Evolutionary conservation across 495 filamentous ascomycete genomes (phyloP).

Genomic region (Neurospora discreta): DNA sequence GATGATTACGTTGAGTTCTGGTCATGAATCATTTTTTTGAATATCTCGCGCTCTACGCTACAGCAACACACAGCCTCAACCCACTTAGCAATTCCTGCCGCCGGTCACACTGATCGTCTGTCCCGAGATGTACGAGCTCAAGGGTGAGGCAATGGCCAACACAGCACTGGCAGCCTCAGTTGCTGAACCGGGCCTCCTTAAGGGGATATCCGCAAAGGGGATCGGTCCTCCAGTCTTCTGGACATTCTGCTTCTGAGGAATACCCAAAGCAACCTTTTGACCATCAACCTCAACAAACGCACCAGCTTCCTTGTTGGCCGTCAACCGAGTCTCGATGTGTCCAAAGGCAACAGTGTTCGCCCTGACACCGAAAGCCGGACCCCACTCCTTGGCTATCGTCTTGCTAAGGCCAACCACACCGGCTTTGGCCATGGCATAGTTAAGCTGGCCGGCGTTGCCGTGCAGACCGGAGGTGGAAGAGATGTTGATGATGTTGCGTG

Average conservation of each 20-base stretch:
- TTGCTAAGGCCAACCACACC: constrained; percentile 70
- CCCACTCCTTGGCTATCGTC: constrained; percentile 89
- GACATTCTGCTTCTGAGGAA: constrained; percentile 39
- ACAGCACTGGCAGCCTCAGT: constrained; percentile 72
- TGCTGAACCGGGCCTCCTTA: constrained; percentile 62
- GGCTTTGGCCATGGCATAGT: constrained; percentile 76
- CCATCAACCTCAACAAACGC: constrained; percentile 69
- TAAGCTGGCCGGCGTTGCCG: constrained; percentile 77
- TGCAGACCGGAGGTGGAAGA: constrained; percentile 67
- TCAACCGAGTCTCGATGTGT: constrained; percentile 64
- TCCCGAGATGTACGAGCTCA: constrained; percentile 71
- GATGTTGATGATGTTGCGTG: constrained; percentile 72
- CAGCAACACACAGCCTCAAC: background rate
- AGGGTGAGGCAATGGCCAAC: constrained; percentile 65
- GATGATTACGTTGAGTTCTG: background rate
- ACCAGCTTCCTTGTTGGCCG: constrained; percentile 68
- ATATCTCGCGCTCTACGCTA: background rate
- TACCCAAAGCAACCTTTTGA: constrained; percentile 65
- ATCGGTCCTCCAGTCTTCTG: constrained; percentile 19
- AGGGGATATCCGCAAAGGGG: constrained; percentile 59
- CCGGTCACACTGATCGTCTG: constrained; percentile 81
- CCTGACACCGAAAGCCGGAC: constrained; percentile 69
- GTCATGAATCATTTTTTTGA: background rate
- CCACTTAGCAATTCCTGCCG: constrained; percentile 61
- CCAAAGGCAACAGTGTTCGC: constrained; percentile 80